Conservation (phyloP, 2,329 filamentous ascomycete genomes). For the Dothistroma pini region DNA sequence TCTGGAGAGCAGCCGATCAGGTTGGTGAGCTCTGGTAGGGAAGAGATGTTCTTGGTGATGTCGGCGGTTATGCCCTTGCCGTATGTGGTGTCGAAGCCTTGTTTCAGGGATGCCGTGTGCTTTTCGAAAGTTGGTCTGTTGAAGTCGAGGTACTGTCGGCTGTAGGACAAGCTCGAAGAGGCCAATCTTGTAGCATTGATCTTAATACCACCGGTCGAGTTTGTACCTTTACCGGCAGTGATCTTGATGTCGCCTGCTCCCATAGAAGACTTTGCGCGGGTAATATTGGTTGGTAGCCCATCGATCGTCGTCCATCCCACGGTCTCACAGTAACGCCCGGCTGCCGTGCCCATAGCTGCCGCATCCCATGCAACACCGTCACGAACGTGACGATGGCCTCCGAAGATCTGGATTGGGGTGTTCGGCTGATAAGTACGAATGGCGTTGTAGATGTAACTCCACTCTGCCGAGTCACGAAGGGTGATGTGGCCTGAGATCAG, state of each 20-base stretch:
- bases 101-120: constrained; percentile 45
- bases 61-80: constrained; percentile 17
- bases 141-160: constrained; percentile 65
- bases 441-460: constrained; percentile 52
- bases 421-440: constrained; percentile 56
- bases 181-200: constrained; percentile 24
- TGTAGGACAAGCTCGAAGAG: constrained; percentile 40
- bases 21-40: constrained; percentile 17
- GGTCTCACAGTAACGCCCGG: constrained; percentile 64
- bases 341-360: constrained; percentile 58
- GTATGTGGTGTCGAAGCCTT: constrained; percentile 19
- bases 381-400: constrained; percentile 47
- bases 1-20: constrained; percentile 18
- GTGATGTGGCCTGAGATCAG: constrained; percentile 63
- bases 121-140: constrained; percentile 64
- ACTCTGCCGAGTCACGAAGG: constrained; percentile 42
- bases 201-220: constrained; percentile 23
- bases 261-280: constrained; percentile 39
- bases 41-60: constrained; percentile 18
- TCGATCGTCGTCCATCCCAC: constrained; percentile 64
- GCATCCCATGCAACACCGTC: constrained; percentile 64
- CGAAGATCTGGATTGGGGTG: constrained; percentile 62
- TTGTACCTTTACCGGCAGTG: constrained; percentile 38
- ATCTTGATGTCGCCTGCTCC: constrained; percentile 36
- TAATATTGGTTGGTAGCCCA: constrained; percentile 50